These are phyloP conservation scores for Primulina eburnea DNA, from an alignment of 257 asterid species.

Conservation along the genomic window DNA sequence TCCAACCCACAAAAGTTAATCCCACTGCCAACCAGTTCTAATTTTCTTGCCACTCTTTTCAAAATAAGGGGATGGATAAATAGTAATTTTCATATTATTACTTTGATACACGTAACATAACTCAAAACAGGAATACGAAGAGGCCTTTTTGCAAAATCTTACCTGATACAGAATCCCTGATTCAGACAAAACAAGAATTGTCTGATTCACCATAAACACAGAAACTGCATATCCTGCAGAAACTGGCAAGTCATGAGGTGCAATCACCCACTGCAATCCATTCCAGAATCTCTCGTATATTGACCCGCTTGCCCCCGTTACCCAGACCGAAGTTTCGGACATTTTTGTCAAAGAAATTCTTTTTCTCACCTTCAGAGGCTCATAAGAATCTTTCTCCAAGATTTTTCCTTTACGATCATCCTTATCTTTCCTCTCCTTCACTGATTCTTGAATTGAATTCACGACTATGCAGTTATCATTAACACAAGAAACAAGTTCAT, in stretches of 20 bases:
- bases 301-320: slow-evolving; percentile 80
- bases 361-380: slow-evolving; percentile 42
- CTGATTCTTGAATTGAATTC: slow-evolving; percentile 32
- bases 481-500: slow-evolving; percentile 59
- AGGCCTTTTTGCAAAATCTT: not conserved
- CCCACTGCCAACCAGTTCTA: not conserved
- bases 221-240: slow-evolving; percentile 61
- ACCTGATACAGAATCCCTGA: slow-evolving; percentile 69
- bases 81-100: not conserved
- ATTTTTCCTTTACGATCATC: slow-evolving; percentile 5
- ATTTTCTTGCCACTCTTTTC: no score
- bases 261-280: slow-evolving; percentile 87
- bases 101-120: not conserved
- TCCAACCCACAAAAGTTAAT: not conserved
- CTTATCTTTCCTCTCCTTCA: slow-evolving; percentile 7
- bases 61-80: not conserved
- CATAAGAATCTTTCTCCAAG: not conserved
- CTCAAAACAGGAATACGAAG: not conserved
- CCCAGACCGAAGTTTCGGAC: slow-evolving; percentile 84
- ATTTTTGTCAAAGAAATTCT: slow-evolving; percentile 62
- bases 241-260: slow-evolving; percentile 68
- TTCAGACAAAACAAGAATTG: slow-evolving; percentile 71
- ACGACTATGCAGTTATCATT: slow-evolving; percentile 48
- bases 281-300: slow-evolving; percentile 90
- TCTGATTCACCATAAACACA: slow-evolving; percentile 63